phyloP scores from a whole-genome alignment of 345 rosid genomes.

The Populus tremula region DNA sequence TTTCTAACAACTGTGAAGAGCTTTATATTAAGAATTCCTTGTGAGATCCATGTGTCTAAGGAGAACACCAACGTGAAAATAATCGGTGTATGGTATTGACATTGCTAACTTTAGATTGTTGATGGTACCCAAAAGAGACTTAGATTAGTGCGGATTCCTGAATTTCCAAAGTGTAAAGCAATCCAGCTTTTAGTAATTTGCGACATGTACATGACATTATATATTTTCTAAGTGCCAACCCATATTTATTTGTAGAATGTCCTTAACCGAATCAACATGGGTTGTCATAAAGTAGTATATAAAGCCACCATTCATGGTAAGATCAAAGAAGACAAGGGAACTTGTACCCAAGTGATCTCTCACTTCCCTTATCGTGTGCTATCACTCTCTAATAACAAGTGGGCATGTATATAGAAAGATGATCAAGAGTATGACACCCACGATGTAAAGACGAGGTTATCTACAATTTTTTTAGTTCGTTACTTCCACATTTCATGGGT shows the following conservation, averaged over 20 bases:
- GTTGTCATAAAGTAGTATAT: conserved; percentile 15
- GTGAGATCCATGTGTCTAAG: conserved; percentile 2
- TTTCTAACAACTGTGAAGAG: not conserved
- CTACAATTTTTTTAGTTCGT: no score
- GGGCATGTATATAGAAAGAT: no score
- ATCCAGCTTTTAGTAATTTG: not conserved
- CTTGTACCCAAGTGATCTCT: not conserved
- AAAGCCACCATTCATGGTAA: conserved; percentile 8
- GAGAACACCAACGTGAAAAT: not conserved
- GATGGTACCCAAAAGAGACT: not conserved
- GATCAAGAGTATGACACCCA: no score
- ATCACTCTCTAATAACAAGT: not conserved
- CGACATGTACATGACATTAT: not conserved
- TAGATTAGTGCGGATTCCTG: not conserved
- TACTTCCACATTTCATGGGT: not conserved
- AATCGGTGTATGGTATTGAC: not conserved
- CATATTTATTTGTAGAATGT: not conserved
- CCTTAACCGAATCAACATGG: not conserved
- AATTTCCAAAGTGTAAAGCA: conserved; percentile 6
- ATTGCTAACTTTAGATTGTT: not conserved
- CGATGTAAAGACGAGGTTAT: no score
- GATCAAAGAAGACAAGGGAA: not conserved
- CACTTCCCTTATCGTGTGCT: not conserved
- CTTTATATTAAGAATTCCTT: not conserved
- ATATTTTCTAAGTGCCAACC: conserved; percentile 3